phyloP scores from a whole-genome alignment of 768 basidiomycete genomes.

The Botryobasidium botryosum region DNA sequence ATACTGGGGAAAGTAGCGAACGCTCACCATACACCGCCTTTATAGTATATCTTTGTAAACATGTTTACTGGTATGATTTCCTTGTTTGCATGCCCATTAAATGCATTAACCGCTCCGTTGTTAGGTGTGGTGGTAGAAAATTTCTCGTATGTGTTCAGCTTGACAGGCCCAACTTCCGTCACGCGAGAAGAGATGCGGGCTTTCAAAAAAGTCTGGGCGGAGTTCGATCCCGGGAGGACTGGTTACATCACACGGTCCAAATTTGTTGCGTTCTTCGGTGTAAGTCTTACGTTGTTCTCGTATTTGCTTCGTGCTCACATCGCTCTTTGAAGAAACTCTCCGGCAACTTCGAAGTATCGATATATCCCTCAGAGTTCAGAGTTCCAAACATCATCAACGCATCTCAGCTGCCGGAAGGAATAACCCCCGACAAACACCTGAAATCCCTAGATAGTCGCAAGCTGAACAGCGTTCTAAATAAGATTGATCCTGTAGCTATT shows the following conservation, averaged over 20 bases:
- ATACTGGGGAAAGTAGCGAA: neutral
- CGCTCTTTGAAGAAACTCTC: constrained; percentile 42
- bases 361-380: constrained; percentile 59
- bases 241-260: constrained; percentile 55
- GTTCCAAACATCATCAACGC: constrained; percentile 39
- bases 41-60: constrained; percentile 86
- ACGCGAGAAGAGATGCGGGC: constrained; percentile 82
- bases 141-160: constrained; percentile 90
- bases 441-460: constrained; percentile 21
- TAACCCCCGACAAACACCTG: constrained; percentile 17
- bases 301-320: constrained; percentile 6
- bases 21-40: constrained; percentile 2
- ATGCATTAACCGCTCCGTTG: constrained; percentile 5
- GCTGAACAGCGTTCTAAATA: constrained; percentile 37
- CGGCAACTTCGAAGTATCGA: constrained; percentile 75
- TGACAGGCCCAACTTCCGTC: constrained; percentile 61
- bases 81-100: neutral
- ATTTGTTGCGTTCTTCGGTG: constrained; percentile 68
- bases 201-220: constrained; percentile 90
- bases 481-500: constrained; percentile 48
- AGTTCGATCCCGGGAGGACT: constrained; percentile 60
- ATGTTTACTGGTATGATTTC: constrained; percentile 65
- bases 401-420: constrained; percentile 26
- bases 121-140: constrained; percentile 83
- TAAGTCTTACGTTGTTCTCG: constrained; percentile 26